Percentiles rank a stretch among this genome's conserved stretches.
Conservation (phyloP, 2,329 filamentous ascomycete species). For the Colletotrichum lindemuthianum region DNA sequence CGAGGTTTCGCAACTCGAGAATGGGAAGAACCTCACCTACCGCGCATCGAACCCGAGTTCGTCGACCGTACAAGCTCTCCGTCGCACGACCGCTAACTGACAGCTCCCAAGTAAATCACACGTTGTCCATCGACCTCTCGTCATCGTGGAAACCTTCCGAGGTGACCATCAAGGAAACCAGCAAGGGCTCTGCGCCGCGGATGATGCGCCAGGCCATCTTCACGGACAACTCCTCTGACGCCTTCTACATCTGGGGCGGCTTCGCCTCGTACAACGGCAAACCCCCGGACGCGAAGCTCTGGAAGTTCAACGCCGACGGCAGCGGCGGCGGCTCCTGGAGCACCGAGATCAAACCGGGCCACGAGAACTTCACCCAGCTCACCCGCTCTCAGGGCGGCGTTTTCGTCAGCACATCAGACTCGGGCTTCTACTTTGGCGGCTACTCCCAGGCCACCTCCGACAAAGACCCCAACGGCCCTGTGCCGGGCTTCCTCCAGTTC, state of each 20-base stretch:
- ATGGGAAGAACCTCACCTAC: slow-evolving; percentile 14
- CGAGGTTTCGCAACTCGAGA: slow-evolving; percentile 24
- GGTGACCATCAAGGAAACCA: slow-evolving; percentile 22
- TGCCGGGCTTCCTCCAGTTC: slow-evolving; percentile 28
- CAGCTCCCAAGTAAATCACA: slow-evolving; percentile 28
- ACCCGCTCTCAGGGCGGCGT: slow-evolving; percentile 22
- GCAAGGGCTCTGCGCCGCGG: slow-evolving; percentile 25
- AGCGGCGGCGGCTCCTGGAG: slow-evolving; percentile 34
- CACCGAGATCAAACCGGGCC: slow-evolving; percentile 26
- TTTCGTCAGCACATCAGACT: slow-evolving; percentile 28
- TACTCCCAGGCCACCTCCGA: slow-evolving; percentile 16
- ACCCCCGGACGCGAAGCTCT: slow-evolving; percentile 18
- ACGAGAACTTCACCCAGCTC: slow-evolving; percentile 20
- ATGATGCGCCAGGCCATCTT: slow-evolving; percentile 31
- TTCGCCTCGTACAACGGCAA: slow-evolving; percentile 8
- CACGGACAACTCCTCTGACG: slow-evolving; percentile 9
- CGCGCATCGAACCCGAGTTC: slow-evolving; percentile 9
- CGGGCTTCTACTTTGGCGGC: slow-evolving; percentile 36
- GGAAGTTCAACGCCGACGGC: slow-evolving; percentile 33
- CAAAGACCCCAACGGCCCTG: slow-evolving; percentile 11
- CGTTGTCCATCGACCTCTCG: slow-evolving; percentile 36
- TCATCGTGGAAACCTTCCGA: slow-evolving; percentile 30
- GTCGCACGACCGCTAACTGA: neutral
- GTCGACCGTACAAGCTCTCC: neutral
- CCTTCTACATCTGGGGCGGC: slow-evolving; percentile 38